Conservation (phyloP, 208 protist genomes). For the Leptomonas seymouri region DNA sequence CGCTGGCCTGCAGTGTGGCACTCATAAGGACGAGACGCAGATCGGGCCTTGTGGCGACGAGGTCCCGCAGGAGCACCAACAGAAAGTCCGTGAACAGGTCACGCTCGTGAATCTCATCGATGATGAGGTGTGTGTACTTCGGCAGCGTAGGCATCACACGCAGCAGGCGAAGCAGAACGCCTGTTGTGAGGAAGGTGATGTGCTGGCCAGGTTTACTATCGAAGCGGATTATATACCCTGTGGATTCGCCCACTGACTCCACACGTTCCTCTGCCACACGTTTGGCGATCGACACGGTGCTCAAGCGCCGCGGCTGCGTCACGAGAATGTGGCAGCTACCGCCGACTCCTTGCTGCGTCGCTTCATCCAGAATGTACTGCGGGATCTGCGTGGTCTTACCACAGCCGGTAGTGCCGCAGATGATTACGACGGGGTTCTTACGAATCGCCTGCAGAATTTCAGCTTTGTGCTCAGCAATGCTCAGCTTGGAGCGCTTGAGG, state of each 20-base stretch:
- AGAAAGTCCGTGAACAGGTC: constrained; percentile 99
- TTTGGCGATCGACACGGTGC: constrained; percentile 98
- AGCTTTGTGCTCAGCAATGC: constrained; percentile 64
- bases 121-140: constrained; percentile 97
- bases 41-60: constrained; percentile 77
- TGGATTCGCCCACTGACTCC: constrained; percentile 94
- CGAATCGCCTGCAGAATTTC: constrained; percentile 79
- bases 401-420: constrained; percentile 96
- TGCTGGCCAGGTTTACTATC: constrained; percentile 92
- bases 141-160: constrained; percentile 71
- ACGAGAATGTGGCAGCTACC: constrained; percentile 86
- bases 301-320: constrained; percentile 98
- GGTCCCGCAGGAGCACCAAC: constrained; percentile 97
- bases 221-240: constrained; percentile 99
- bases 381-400: constrained; percentile 98
- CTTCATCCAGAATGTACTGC: constrained; percentile 94
- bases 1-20: constrained; percentile 91
- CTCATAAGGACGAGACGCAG: constrained; percentile 98
- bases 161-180: constrained; percentile 97
- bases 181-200: constrained; percentile 99
- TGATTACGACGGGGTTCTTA: constrained; percentile 84
- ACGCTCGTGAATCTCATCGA: constrained; percentile 99
- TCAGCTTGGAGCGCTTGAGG: constrained; percentile 59
- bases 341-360: constrained; percentile 58
- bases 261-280: constrained; percentile 98